Evolutionary conservation across 2,329 filamentous ascomycete genomes (phyloP), one percentile per base, ranked within the genome.

Genomic region (Talaromyces sp.): DNA sequence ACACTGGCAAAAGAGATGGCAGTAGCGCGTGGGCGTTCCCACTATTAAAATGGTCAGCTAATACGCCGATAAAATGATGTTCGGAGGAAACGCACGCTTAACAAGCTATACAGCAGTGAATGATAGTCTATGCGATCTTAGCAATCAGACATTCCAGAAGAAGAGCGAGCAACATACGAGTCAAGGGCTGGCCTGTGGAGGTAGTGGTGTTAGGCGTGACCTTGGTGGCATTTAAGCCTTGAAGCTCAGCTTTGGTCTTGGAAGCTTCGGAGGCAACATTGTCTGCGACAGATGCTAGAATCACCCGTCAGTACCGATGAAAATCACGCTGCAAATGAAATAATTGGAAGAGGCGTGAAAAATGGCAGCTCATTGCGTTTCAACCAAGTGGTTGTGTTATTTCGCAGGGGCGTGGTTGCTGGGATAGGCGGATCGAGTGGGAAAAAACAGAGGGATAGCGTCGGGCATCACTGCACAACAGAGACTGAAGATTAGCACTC

Each of bases 21-120:
- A 63, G 85, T 87, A 48, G 84, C 84, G 68, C 85, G 81, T 60
- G 85, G 85, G 75, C 86, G 85, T 74, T 86, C 83, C 85, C 85
- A 88, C 81, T 83, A 62, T 62, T 48, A 3, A 35, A 21, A 21
- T 58, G 12, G 21, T 61, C 61, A 64, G 62, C 55, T 48, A 19
- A 53, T 35, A 27, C 32, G 38, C 31, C 35, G 19, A 29, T 27
- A n/a, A 43, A 38, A 32, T 9, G 41, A 27, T 55, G 50, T 53
- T 29, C 21, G 6, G 26, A 52, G 46, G 43, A 17, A 48, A 75
- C 81, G 72, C 69, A 83, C 81, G 77, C 84, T 87, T 68, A 88
- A 72, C 54, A 88, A 79, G 66, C 83, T 84, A 74, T 88, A 87
- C 75, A 88, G 82, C 76, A 86, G 77, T 66, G 84, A 87, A 74